Evolutionary conservation across 2,329 filamentous ascomycete genomes (phyloP).

Genomic region (Lachnellula occidentalis): DNA sequence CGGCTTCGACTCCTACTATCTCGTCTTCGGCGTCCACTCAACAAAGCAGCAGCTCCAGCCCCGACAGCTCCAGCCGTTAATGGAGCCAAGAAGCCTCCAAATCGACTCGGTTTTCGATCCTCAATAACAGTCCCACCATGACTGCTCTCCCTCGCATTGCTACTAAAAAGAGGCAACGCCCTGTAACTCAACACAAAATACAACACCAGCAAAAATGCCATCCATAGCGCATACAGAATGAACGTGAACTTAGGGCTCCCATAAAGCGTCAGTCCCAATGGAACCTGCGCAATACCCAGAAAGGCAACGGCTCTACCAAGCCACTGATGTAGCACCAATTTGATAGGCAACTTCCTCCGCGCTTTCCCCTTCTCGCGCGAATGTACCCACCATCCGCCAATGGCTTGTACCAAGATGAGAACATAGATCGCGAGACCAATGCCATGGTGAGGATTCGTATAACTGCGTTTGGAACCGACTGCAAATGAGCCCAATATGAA

Average conservation of each 20-base stretch:
- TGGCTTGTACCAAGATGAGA: constrained; percentile 63
- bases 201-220: constrained; percentile 61
- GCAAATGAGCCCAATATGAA: constrained; percentile 74
- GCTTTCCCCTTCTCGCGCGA: constrained; percentile 37
- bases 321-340: constrained; percentile 70
- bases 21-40: constrained; percentile 38
- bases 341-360: constrained; percentile 34
- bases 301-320: constrained; percentile 71
- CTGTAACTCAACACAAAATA: constrained; percentile 80
- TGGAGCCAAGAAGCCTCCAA: constrained; percentile 46
- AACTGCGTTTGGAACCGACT: constrained; percentile 63
- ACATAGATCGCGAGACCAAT: constrained; percentile 77
- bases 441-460: constrained; percentile 80
- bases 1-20: constrained; percentile 27
- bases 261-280: constrained; percentile 84
- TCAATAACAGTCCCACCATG: constrained; percentile 44
- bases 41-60: constrained; percentile 48
- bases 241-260: constrained; percentile 83
- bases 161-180: constrained; percentile 44
- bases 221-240: constrained; percentile 77
- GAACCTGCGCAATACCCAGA: constrained; percentile 79
- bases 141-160: constrained; percentile 32
- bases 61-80: constrained; percentile 53
- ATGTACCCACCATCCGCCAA: constrained; percentile 61
- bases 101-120: constrained; percentile 37